A percentile compares a stretch with the other conserved stretches of the same genome.
phyloP scores from a whole-genome alignment of 2,329 filamentous ascomycete species.

The Pleomassaria siparia region DNA sequence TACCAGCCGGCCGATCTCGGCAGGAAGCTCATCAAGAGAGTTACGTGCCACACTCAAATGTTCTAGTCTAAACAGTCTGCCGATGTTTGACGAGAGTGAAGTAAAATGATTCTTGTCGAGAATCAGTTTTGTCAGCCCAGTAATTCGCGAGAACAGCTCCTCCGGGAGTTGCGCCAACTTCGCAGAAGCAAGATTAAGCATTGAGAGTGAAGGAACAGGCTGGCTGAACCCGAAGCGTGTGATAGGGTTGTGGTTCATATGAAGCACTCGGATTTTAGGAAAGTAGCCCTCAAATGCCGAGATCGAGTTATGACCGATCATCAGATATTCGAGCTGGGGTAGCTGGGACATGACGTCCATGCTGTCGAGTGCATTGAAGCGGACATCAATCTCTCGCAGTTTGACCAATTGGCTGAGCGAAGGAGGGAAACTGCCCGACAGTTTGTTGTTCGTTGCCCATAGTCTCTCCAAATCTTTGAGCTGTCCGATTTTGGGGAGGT shows the following conservation, averaged over 20 bases:
- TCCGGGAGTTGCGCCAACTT: constrained; percentile 88
- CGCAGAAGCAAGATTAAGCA: constrained; percentile 85
- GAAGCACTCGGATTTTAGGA: constrained; percentile 76
- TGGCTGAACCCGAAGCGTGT: constrained; percentile 85
- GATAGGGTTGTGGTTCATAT: constrained; percentile 92
- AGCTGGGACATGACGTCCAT: constrained; percentile 86
- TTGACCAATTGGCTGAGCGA: constrained; percentile 73
- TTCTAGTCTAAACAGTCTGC: constrained; percentile 78
- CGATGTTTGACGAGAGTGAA: constrained; percentile 81
- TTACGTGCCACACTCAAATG: constrained; percentile 95
- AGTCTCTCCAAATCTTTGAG: constrained; percentile 81
- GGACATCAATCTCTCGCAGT: constrained; percentile 87
- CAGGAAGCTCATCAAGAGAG: constrained; percentile 76
- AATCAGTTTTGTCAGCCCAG: constrained; percentile 82
- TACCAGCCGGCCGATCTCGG: constrained; percentile 82
- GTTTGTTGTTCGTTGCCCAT: constrained; percentile 92
- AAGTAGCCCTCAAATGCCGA: constrained; percentile 91
- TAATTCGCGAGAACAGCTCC: constrained; percentile 82
- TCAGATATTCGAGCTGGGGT: constrained; percentile 82
- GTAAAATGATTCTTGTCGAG: constrained; percentile 96
- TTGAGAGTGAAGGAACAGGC: constrained; percentile 77
- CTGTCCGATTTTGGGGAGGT: constrained; percentile 76
- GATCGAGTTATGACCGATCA: constrained; percentile 89
- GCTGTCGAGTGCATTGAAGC: constrained; percentile 85
- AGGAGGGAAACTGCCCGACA: constrained; percentile 72